phyloP scores from a whole-genome alignment of 805 yeast species.

The Jamesozyma piceae region DNA sequence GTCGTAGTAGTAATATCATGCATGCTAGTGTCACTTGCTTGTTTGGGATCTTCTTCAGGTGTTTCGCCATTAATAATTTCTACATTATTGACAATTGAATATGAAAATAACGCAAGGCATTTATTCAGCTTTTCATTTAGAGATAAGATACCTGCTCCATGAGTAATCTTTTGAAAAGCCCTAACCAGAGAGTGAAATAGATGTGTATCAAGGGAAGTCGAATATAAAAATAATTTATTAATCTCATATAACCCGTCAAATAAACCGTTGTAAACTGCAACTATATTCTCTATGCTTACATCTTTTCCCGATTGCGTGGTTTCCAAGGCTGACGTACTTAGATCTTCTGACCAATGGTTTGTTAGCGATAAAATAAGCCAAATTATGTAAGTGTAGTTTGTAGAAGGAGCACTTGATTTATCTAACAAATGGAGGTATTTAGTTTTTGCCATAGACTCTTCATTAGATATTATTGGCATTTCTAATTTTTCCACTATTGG shows the following conservation, averaged over 20 bases:
- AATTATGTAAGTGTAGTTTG: slow-evolving; percentile 53
- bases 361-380: slow-evolving; percentile 48
- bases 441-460: slow-evolving; percentile 40
- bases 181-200: slow-evolving; percentile 58
- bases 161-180: slow-evolving; percentile 71
- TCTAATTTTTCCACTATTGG: slow-evolving; percentile 27
- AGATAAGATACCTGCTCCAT: slow-evolving; percentile 70
- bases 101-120: slow-evolving; percentile 39
- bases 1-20: background rate
- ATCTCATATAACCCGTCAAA: slow-evolving; percentile 36
- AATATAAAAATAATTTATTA: slow-evolving; percentile 46
- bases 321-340: slow-evolving; percentile 25
- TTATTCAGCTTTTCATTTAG: slow-evolving; percentile 49
- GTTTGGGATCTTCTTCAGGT: background rate
- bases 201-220: slow-evolving; percentile 56
- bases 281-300: slow-evolving; percentile 6
- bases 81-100: slow-evolving; percentile 36
- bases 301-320: slow-evolving; percentile 29
- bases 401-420: slow-evolving; percentile 64
- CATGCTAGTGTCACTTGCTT: background rate
- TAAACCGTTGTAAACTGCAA: slow-evolving; percentile 27
- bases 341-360: slow-evolving; percentile 55
- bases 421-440: slow-evolving; percentile 69
- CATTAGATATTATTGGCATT: slow-evolving; percentile 33
- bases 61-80: background rate